Conservation (phyloP, 805 yeast genomes). For the Yarrowia yakushimensis region DNA sequence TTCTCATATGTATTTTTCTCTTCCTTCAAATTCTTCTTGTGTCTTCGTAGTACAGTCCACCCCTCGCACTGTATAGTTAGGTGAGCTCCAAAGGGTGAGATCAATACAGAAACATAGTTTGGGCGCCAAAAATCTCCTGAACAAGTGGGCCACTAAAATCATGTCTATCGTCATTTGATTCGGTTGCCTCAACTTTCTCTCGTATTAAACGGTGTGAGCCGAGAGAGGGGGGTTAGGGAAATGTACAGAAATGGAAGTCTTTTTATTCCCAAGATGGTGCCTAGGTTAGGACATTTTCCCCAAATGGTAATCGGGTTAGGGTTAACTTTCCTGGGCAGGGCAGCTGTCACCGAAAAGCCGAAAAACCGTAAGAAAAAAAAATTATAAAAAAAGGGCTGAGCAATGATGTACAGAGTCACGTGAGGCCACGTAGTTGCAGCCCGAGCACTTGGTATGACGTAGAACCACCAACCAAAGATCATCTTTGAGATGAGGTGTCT, state of each 20-base stretch:
- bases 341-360: background rate
- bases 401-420: background rate
- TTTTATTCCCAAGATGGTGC: background rate
- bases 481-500: no score
- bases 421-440: slow-evolving; percentile 5
- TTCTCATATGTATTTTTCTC: background rate
- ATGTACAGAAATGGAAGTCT: no score
- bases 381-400: background rate
- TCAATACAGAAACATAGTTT: background rate
- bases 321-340: background rate
- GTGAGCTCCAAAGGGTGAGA: background rate
- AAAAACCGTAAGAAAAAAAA: no score
- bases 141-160: background rate
- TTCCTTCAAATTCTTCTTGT: background rate
- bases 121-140: background rate
- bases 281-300: background rate
- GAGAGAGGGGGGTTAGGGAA: background rate
- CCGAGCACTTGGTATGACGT: no score
- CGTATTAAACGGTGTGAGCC: background rate
- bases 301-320: background rate
- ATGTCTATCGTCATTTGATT: background rate
- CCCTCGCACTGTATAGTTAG: background rate
- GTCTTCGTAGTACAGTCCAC: background rate
- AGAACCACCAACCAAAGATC: no score
- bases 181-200: background rate